Evolutionary conservation across 1,139 yeast genomes (phyloP), one percentile per base, ranked within the genome.

Genomic region (Geotrichum armillariae): DNA sequence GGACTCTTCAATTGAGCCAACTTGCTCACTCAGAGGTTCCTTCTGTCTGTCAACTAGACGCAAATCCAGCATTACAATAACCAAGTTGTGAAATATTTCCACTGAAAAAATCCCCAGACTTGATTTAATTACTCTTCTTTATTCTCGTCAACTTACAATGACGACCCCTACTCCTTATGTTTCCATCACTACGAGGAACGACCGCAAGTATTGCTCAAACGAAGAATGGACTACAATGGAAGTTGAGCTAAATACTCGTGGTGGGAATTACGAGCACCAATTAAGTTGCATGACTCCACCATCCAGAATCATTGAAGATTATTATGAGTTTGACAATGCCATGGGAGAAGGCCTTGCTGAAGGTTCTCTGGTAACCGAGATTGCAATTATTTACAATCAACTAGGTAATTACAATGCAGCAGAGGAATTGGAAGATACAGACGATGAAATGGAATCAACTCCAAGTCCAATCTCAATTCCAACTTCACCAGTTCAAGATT

Each of bases 251-350:
- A 3, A 14, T 23, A 2, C 35, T n/a, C 12, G 16, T 12, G 23
- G 12, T 6, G 43, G 17, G 43, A 21, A 29, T 3, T 21, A 29
- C 4, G 23, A 31, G 8, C 12, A 2, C 11, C 35, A 20, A 29
- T 11, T 29, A 8, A 23, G 20, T 7, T 40, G 43, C 35, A 31
- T 27, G 35, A 40, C 43, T 17, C 43, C 43, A 7, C 43, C 43
- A 17, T 11, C 8, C 18, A 27, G 16, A 11, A 22, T 40, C 18
- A 29, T 40, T 17, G 17, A n/a, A 29, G 43, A 40, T 27, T 18
- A 29, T 12, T 29, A 18, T 34, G 32, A 20, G 22, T 40, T 40
- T 22, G 29, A 31, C 11, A n/a, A 27, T 5, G 22, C n/a, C 8
- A n/a, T 9, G 2, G 29, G 29, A 11, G 36, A 27, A 3, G 35